Conservation (phyloP, 106 monocot species). For the Apostasia ramifera region DNA sequence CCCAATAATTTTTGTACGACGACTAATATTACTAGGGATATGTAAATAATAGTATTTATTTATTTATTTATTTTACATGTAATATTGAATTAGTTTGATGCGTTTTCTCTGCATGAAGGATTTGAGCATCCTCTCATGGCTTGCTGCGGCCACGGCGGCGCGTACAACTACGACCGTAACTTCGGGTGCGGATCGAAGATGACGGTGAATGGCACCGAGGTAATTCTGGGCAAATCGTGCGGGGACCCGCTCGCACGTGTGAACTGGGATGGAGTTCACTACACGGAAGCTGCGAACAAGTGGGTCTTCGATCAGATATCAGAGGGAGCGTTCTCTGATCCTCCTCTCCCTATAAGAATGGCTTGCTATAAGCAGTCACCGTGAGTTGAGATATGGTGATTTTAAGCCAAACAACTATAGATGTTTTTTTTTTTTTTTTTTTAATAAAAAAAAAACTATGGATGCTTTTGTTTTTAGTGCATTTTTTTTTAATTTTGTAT, state of each 20-base stretch:
- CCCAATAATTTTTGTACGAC: too few relatives aligned
- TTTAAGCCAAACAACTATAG: too few relatives aligned
- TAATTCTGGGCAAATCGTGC: conserved; percentile 34
- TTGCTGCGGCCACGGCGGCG: conserved; percentile 55
- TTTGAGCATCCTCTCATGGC: conserved; percentile 40
- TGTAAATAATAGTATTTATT: too few relatives aligned
- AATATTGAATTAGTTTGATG: too few relatives aligned
- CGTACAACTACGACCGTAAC: conserved; percentile 35
- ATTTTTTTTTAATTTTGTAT: too few relatives aligned
- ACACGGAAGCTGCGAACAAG: conserved; percentile 55
- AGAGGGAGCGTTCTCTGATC: conserved; percentile 36
- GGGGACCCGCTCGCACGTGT: conserved; percentile 21
- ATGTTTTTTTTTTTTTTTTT: too few relatives aligned
- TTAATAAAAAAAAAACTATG: too few relatives aligned
- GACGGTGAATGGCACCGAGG: conserved; percentile 27
- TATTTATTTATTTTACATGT: too few relatives aligned
- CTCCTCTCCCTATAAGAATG: conserved; percentile 22
- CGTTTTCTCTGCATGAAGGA: conserved; percentile 15
- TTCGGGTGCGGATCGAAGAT: conserved; percentile 26
- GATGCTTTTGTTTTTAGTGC: too few relatives aligned
- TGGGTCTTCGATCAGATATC: conserved; percentile 45
- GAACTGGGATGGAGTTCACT: conserved; percentile 57
- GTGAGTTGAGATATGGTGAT: too few relatives aligned
- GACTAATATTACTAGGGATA: too few relatives aligned
- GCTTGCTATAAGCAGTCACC: conserved; percentile 18